phyloP scores from a whole-genome alignment of 768 basidiomycete genomes.

The Piloderma croceum region DNA sequence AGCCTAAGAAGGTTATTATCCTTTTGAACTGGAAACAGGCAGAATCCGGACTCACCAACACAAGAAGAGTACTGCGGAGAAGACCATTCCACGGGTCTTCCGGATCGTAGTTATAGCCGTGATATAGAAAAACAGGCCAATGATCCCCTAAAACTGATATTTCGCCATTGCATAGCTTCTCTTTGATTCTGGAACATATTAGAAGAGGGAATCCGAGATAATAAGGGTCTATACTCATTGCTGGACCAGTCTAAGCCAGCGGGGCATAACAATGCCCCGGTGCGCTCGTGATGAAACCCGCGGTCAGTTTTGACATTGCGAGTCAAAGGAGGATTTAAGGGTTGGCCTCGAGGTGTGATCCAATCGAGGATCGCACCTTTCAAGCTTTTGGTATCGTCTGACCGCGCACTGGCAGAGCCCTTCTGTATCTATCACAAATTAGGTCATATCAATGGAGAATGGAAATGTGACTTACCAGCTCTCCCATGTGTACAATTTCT shows the following conservation, averaged over 20 bases:
- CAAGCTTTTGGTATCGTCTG: too few relatives aligned
- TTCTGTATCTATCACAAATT: constrained; percentile 1
- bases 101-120: too few relatives aligned
- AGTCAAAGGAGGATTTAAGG: constrained; percentile 6
- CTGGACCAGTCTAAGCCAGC: constrained; percentile 17
- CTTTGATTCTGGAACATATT: constrained; percentile 5
- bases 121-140: too few relatives aligned
- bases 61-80: constrained; percentile 8
- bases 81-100: too few relatives aligned
- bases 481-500: too few relatives aligned
- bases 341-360: constrained; percentile 11
- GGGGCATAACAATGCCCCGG: constrained; percentile 18
- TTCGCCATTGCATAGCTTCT: constrained; percentile 9
- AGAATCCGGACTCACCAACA: constrained; percentile 1
- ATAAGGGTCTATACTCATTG: constrained; percentile 9
- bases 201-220: background rate
- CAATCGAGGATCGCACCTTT: too few relatives aligned
- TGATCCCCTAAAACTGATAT: too few relatives aligned
- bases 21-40: constrained; percentile 2
- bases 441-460: constrained; percentile 1
- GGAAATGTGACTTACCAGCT: too few relatives aligned
- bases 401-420: too few relatives aligned
- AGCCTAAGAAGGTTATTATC: constrained; percentile 8
- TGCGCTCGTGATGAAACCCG: too few relatives aligned
- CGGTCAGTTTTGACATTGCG: too few relatives aligned